These are phyloP conservation scores for Russula compacta DNA, from an alignment of 768 basidiomycete genomes.

Conservation along the genomic window DNA sequence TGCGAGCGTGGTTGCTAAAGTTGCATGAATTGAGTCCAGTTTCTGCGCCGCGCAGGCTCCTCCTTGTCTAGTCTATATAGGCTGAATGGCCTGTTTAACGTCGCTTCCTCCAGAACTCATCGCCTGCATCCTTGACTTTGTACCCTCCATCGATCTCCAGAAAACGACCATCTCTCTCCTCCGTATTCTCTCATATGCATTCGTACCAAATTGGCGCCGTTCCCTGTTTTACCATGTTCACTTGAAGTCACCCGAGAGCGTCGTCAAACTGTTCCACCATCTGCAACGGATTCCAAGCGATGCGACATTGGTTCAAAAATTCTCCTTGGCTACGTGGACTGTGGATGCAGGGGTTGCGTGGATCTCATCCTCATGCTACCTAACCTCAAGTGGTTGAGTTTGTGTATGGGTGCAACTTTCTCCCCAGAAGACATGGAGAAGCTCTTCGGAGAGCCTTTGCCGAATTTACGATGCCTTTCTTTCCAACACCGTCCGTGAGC, in stretches of 20 bases:
- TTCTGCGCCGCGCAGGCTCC: too few relatives aligned
- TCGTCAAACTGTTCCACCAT: slow-evolving; percentile 47
- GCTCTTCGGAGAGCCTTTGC: slow-evolving; percentile 44
- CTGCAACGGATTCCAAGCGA: slow-evolving; percentile 34
- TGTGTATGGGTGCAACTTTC: slow-evolving; percentile 72
- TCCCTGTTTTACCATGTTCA: slow-evolving; percentile 52
- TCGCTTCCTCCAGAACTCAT: slow-evolving; percentile 61
- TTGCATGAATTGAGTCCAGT: too few relatives aligned
- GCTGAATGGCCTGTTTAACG: too few relatives aligned
- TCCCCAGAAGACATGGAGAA: slow-evolving; percentile 75
- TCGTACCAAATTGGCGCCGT: slow-evolving; percentile 38
- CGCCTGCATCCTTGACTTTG: slow-evolving; percentile 42
- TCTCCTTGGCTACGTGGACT: slow-evolving; percentile 54
- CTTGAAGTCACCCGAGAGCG: slow-evolving; percentile 42
- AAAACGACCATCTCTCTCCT: slow-evolving; percentile 48
- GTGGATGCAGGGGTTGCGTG: slow-evolving; percentile 61
- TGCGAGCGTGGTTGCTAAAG: too few relatives aligned
- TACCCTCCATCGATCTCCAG: slow-evolving; percentile 41
- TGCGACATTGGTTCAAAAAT: slow-evolving; percentile 30
- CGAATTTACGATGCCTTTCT: slow-evolving; percentile 41
- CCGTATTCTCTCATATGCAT: slow-evolving; percentile 49
- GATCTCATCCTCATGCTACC: slow-evolving; percentile 57
- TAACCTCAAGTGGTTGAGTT: slow-evolving; percentile 37
- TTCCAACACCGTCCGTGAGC: slow-evolving; percentile 69
- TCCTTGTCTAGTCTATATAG: too few relatives aligned